These are phyloP conservation scores for Bipolaris sorokiniana DNA, from an alignment of 2,329 filamentous ascomycete species.

Conservation along the genomic window DNA sequence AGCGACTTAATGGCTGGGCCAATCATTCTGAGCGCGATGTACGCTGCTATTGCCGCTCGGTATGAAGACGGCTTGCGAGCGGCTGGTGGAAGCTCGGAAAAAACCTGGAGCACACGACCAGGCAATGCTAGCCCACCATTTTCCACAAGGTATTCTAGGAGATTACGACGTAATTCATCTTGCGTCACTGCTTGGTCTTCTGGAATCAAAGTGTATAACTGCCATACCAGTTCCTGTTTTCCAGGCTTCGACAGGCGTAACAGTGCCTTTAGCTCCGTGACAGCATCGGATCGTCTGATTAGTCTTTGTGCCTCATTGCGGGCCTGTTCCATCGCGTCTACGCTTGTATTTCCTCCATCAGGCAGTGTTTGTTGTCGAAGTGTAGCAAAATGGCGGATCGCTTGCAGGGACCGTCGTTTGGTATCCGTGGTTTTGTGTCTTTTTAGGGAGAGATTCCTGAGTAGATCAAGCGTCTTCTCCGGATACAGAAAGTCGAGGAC, in stretches of 20 bases:
- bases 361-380: conserved; percentile 16
- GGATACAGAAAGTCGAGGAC: conserved; percentile 59
- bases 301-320: conserved; percentile 28
- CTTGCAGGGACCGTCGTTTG: conserved; percentile 30
- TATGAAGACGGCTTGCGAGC: conserved; percentile 54
- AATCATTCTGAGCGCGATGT: conserved; percentile 50
- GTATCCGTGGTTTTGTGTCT: conserved; percentile 32
- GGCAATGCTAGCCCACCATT: conserved; percentile 44
- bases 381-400: conserved; percentile 38
- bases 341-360: conserved; percentile 14
- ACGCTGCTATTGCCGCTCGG: conserved; percentile 52
- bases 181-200: conserved; percentile 9
- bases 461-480: conserved; percentile 51
- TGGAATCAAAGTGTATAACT: conserved; percentile 43
- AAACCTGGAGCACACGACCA: conserved; percentile 54
- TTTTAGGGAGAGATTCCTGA: conserved; percentile 36
- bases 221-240: conserved; percentile 45
- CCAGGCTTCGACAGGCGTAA: conserved; percentile 19
- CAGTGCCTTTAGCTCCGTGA: conserved; percentile 27
- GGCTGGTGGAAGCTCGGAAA: conserved; percentile 49
- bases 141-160: conserved; percentile 41
- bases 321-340: conserved; percentile 18
- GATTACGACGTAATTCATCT: conserved; percentile 19
- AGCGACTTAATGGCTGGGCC: conserved; percentile 51
- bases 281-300: conserved; percentile 23